Evolutionary conservation across 78 protist genomes (phyloP).

Genomic region (Dictyostelium firmibasis): DNA sequence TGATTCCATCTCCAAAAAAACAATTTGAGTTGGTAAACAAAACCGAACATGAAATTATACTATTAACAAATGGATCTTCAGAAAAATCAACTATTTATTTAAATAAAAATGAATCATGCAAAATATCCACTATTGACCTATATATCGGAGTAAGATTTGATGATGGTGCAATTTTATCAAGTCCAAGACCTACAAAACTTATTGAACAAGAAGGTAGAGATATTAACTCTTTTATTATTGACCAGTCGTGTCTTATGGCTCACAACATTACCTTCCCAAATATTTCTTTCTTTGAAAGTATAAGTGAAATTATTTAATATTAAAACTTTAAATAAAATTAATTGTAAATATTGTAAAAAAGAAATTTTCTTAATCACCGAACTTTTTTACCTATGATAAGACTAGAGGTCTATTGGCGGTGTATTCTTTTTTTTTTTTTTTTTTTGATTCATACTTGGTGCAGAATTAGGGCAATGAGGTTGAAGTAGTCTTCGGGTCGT

Average conservation of each 20-base stretch:
- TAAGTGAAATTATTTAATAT: not conserved
- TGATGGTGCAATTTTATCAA: not conserved
- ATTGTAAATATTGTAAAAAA: too few species aligned
- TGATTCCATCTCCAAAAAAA: not conserved
- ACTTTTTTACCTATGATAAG: too few species aligned
- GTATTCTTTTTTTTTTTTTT: too few species aligned
- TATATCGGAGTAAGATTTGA: not conserved
- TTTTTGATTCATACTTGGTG: too few species aligned
- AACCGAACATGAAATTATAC: not conserved
- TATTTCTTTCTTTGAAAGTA: not conserved
- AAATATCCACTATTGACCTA: not conserved
- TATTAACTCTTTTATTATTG: not conserved
- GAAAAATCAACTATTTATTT: not conserved
- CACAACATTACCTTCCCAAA: not conserved
- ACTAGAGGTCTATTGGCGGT: too few species aligned
- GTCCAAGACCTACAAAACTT: not conserved
- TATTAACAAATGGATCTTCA: not conserved
- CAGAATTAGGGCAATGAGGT: too few species aligned
- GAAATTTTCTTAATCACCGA: too few species aligned
- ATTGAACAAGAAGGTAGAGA: not conserved
- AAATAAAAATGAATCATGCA: not conserved
- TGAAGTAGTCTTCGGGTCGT: too few species aligned
- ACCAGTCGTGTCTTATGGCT: not conserved
- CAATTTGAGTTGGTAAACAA: not conserved
- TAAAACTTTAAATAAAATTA: too few species aligned